These are phyloP conservation scores for Thuidium tamariscinum DNA, from an alignment of 225 moss, liverwort and hornwort species.

Conservation along the genomic window DNA sequence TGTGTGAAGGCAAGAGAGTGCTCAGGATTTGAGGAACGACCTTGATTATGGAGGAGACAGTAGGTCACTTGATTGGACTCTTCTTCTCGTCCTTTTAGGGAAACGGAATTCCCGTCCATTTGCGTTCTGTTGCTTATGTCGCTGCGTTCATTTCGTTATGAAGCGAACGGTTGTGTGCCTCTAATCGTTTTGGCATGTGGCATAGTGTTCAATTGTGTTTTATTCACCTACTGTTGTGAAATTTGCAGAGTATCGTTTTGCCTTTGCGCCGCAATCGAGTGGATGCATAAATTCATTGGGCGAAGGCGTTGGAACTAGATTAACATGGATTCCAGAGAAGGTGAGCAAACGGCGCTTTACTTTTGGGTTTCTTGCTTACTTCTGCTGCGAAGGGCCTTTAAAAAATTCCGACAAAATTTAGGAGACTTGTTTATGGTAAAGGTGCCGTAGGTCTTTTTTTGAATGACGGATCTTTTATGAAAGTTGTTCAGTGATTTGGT, in stretches of 20 bases:
- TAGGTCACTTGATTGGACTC: not conserved
- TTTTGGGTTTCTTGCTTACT: not conserved
- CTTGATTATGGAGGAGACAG: slow-evolving; percentile 5
- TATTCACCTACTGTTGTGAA: slow-evolving; percentile 1
- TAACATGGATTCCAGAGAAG: slow-evolving; percentile 41
- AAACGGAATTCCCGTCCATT: not conserved
- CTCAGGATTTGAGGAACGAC: not conserved
- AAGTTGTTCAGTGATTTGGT: not conserved
- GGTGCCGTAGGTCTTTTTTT: not conserved
- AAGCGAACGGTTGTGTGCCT: slow-evolving; percentile 1
- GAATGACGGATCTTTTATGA: not conserved
- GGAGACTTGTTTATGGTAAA: not conserved
- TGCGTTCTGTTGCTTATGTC: not conserved
- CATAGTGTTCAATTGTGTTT: not conserved
- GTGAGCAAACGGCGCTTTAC: slow-evolving; percentile 6
- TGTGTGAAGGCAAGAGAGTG: not conserved
- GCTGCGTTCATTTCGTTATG: not conserved
- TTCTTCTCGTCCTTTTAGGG: not conserved
- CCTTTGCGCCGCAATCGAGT: slow-evolving; percentile 5
- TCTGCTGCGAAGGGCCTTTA: not conserved
- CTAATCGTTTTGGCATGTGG: not conserved
- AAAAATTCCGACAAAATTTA: not conserved
- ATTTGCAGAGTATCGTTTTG: slow-evolving; percentile 10
- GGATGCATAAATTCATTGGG: slow-evolving; percentile 5
- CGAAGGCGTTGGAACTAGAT: not conserved